Conservation (phyloP, 192 early-diverging fungal species). For the Coemansia erecta region DNA sequence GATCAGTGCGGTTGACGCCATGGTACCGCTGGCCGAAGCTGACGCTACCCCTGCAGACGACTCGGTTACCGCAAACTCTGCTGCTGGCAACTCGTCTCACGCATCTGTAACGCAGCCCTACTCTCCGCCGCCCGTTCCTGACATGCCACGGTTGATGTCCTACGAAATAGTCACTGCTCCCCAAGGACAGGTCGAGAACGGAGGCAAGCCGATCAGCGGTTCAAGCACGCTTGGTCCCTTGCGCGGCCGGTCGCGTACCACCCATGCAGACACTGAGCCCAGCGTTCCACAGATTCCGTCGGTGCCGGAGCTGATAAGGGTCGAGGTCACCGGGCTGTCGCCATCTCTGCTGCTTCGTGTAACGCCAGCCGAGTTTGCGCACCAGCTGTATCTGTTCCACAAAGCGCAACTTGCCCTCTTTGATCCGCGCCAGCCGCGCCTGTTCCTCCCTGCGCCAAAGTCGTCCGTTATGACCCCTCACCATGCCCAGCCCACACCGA, state of each 20-base stretch:
- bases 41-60: not conserved
- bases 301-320: slow-evolving; percentile 49
- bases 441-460: slow-evolving; percentile 30
- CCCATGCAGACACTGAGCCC: slow-evolving; percentile 37
- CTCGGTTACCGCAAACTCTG: not conserved
- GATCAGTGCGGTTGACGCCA: slow-evolving; percentile 25
- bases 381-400: slow-evolving; percentile 72
- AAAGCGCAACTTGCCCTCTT: slow-evolving; percentile 33
- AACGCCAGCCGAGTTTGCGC: slow-evolving; percentile 59
- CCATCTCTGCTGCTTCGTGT: slow-evolving; percentile 63
- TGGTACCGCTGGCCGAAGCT: slow-evolving; percentile 24
- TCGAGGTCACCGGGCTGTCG: slow-evolving; percentile 60
- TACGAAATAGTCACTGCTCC: slow-evolving; percentile 32
- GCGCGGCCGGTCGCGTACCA: slow-evolving; percentile 41
- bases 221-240: slow-evolving; percentile 15
- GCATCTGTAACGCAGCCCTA: not conserved
- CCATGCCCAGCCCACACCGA: slow-evolving; percentile 16
- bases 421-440: slow-evolving; percentile 35
- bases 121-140: not conserved
- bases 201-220: slow-evolving; percentile 11
- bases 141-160: slow-evolving; percentile 16
- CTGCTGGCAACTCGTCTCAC: not conserved
- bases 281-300: slow-evolving; percentile 41
- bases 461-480: not conserved
- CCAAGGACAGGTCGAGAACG: slow-evolving; percentile 12